Conservation (phyloP, 768 basidiomycete genomes). For the Filobasidium wieringae region DNA sequence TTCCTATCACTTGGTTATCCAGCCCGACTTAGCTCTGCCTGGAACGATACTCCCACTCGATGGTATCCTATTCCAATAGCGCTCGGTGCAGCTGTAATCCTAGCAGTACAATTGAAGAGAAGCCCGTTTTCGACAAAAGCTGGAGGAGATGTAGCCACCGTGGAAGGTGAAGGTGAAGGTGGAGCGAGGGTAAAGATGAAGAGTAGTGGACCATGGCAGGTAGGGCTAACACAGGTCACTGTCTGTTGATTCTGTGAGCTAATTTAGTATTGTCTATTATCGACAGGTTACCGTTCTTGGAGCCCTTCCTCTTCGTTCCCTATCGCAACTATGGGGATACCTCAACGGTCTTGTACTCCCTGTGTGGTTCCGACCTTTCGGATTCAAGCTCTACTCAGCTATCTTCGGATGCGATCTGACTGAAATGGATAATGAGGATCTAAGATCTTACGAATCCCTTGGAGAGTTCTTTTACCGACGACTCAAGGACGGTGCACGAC, state of each 20-base stretch:
- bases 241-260: not conserved
- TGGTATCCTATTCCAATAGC: constrained; percentile 93
- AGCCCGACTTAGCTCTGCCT: constrained; percentile 52
- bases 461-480: constrained; percentile 92
- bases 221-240: not conserved
- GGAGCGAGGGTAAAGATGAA: constrained; percentile 27
- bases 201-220: constrained; percentile 13
- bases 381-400: constrained; percentile 69
- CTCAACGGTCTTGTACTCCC: constrained; percentile 86
- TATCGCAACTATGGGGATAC: constrained; percentile 96
- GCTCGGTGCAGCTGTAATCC: constrained; percentile 73
- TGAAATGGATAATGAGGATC: constrained; percentile 69
- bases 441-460: constrained; percentile 68
- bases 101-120: constrained; percentile 30
- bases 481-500: constrained; percentile 67
- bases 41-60: constrained; percentile 76
- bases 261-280: not conserved
- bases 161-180: constrained; percentile 27
- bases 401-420: constrained; percentile 90
- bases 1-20: not conserved
- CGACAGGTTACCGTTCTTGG: constrained; percentile 82
- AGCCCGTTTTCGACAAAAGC: not conserved
- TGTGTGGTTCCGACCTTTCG: constrained; percentile 85
- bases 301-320: constrained; percentile 81
- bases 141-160: constrained; percentile 14